Percentiles rank a stretch among this genome's conserved stretches.
Conservation (phyloP, 139 green algal species). For the Chlorella vulgaris region DNA sequence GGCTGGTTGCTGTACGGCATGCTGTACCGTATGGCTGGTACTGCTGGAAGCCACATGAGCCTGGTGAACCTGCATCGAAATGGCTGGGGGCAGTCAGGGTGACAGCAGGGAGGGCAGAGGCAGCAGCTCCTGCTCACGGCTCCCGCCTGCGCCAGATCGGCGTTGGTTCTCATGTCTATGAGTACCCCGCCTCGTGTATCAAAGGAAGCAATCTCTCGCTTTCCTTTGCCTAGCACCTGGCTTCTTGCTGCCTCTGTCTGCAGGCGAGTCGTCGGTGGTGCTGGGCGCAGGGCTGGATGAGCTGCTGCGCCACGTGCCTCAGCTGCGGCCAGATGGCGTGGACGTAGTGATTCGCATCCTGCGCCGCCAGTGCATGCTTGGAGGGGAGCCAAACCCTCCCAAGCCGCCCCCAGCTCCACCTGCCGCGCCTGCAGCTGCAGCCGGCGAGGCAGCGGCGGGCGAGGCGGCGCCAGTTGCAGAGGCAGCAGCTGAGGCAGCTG, state of each 20-base stretch:
- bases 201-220: too few relatives aligned
- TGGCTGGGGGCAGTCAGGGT: too few relatives aligned
- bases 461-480: constrained; percentile 4
- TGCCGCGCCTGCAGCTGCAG: neutral
- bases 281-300: constrained; percentile 90
- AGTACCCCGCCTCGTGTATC: too few relatives aligned
- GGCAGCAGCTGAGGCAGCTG: neutral
- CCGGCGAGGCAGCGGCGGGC: neutral
- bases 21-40: too few relatives aligned
- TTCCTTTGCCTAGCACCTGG: too few relatives aligned
- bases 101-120: too few relatives aligned
- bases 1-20: too few relatives aligned
- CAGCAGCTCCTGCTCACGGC: too few relatives aligned
- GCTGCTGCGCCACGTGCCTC: constrained; percentile 85
- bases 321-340: constrained; percentile 70
- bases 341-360: constrained; percentile 73
- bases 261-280: constrained; percentile 77
- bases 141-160: too few relatives aligned
- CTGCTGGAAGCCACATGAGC: too few relatives aligned
- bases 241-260: constrained; percentile 32
- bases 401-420: neutral
- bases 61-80: too few relatives aligned
- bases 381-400: constrained; percentile 50
- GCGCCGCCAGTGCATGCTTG: constrained; percentile 55
- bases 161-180: too few relatives aligned